Conservation (phyloP, 1,284 basidiomycete species). For the Kwoniella shivajii region DNA sequence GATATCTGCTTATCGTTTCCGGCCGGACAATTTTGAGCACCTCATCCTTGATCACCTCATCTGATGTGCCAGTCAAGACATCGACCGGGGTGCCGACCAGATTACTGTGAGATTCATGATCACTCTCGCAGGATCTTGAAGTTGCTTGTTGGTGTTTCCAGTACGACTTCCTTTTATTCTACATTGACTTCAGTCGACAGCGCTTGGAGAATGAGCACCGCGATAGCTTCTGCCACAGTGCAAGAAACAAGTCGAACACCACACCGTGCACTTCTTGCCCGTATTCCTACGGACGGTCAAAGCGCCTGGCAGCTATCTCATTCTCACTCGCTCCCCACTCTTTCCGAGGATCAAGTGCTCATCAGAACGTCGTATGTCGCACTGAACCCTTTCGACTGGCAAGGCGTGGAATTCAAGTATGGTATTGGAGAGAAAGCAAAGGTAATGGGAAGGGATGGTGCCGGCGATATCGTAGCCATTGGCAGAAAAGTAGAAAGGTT, state of each 20-base stretch:
- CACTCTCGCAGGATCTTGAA: no score
- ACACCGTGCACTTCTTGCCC: conserved; percentile 21
- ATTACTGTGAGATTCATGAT: no score
- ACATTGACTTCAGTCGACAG: no score
- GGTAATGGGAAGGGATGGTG: conserved; percentile 37
- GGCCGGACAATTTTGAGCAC: no score
- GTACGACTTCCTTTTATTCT: no score
- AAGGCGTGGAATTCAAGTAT: conserved; percentile 34
- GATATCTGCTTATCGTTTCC: no score
- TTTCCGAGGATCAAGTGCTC: conserved; percentile 36
- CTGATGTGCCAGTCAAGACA: no score
- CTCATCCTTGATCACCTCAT: no score
- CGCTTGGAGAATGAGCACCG: background rate
- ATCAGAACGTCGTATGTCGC: conserved; percentile 44
- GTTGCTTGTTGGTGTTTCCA: no score
- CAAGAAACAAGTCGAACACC: background rate
- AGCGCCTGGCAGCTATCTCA: conserved; percentile 17
- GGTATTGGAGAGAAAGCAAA: conserved; percentile 23
- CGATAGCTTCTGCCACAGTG: background rate
- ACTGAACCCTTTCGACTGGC: conserved; percentile 51
- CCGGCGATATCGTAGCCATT: conserved; percentile 26
- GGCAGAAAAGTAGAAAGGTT: conserved; percentile 27
- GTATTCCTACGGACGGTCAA: conserved; percentile 11
- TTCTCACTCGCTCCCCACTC: conserved; percentile 22
- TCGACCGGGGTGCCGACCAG: no score